A percentile compares a stretch with the other conserved stretches of the same genome.
Evolutionary conservation across 768 basidiomycete genomes (phyloP).

Genomic region (Trametes coccinea): DNA sequence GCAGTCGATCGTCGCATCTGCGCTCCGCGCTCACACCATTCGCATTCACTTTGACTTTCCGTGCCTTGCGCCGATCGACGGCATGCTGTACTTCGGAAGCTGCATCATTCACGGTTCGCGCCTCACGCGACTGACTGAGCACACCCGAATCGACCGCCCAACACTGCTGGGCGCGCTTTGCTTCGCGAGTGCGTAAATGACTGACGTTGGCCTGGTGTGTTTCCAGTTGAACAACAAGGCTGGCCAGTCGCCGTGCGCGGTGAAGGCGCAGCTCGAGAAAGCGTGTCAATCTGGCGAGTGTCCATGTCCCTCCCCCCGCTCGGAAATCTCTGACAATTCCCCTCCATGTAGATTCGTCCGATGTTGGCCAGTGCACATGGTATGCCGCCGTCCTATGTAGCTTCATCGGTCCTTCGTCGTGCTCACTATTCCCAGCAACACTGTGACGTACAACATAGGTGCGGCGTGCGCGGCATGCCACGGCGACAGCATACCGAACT

Average conservation of each 20-base stretch:
- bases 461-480: conserved; percentile 12
- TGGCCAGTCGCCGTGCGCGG: conserved; percentile 12
- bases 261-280: background rate
- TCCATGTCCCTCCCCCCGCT: too few species aligned
- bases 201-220: background rate
- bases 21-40: too few species aligned
- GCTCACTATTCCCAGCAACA: conserved; percentile 1
- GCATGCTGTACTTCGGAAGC: too few species aligned
- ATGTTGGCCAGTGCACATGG: conserved; percentile 7
- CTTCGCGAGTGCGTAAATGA: background rate
- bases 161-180: too few species aligned
- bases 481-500: background rate
- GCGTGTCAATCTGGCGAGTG: conserved; percentile 3
- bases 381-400: background rate
- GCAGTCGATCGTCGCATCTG: background rate
- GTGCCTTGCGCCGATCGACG: too few species aligned
- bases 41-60: too few species aligned
- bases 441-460: conserved; percentile 9
- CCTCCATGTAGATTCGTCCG: background rate
- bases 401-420: background rate
- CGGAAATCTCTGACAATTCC: background rate
- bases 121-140: too few species aligned
- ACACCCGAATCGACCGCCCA: too few species aligned
- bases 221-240: conserved; percentile 15
- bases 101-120: too few species aligned